phyloP scores from a whole-genome alignment of 2,329 filamentous ascomycete species.

The Penicillium hesseltinei region DNA sequence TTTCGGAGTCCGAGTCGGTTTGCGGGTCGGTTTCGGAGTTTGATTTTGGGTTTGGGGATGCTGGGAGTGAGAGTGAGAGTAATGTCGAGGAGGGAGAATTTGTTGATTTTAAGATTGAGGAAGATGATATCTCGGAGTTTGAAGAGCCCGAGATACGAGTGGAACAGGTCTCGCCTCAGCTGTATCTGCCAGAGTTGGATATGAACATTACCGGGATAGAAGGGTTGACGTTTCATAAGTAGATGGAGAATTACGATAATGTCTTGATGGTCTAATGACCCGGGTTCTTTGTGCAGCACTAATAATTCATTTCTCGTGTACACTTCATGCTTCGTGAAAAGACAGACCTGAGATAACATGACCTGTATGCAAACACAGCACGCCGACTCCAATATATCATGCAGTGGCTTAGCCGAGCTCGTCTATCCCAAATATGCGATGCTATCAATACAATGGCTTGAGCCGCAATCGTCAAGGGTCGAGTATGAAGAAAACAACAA shows the following conservation, averaged over 20 bases:
- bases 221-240: slow-evolving; percentile 11
- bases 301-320: slow-evolving; percentile 8
- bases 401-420: neutral
- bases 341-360: slow-evolving; percentile 8
- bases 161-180: slow-evolving; percentile 17
- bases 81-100: neutral
- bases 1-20: slow-evolving; percentile 3
- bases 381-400: neutral
- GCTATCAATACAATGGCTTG: slow-evolving; percentile 20
- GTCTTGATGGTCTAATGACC: neutral
- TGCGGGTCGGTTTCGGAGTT: slow-evolving; percentile 19
- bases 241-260: slow-evolving; percentile 1
- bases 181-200: slow-evolving; percentile 20
- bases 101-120: neutral
- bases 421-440: slow-evolving; percentile 16
- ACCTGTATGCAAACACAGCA: slow-evolving; percentile 5
- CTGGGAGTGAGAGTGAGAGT: slow-evolving; percentile 18
- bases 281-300: neutral
- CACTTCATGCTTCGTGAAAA: slow-evolving; percentile 8
- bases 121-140: neutral
- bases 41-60: slow-evolving; percentile 23
- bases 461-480: neutral
- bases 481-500: neutral
- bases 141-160: slow-evolving; percentile 5
- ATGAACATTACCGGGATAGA: slow-evolving; percentile 18